phyloP scores from a whole-genome alignment of 2,329 filamentous ascomycete genomes.

The Clonostachys sp. region DNA sequence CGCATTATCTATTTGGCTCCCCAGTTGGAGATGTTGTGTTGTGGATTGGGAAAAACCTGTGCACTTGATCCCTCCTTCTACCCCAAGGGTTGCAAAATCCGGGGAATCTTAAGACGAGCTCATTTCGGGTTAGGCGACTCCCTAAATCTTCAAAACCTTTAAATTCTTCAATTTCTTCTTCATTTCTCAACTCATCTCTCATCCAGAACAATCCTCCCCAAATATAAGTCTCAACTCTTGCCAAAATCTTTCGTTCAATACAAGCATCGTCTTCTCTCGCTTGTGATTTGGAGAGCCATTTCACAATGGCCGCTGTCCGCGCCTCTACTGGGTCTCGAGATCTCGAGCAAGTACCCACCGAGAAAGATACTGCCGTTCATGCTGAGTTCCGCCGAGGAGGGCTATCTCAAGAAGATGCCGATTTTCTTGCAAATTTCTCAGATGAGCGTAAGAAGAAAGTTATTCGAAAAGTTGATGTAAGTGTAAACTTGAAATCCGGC shows the following conservation, averaged over 20 bases:
- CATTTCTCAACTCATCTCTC: no score
- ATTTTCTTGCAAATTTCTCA: slow-evolving; percentile 21
- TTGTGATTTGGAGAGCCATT: not conserved
- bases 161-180: no score
- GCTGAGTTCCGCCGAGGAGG: slow-evolving; percentile 9
- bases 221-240: no score
- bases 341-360: slow-evolving; percentile 13
- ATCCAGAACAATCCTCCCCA: no score
- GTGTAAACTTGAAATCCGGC: not conserved
- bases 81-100: not conserved
- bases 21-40: no score
- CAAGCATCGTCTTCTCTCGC: no score
- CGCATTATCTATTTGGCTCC: no score
- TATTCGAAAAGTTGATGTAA: slow-evolving; percentile 20
- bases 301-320: slow-evolving; percentile 6
- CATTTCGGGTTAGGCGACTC: no score
- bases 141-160: no score
- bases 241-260: no score
- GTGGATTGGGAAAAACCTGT: no score
- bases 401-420: slow-evolving; percentile 16
- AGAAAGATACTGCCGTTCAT: slow-evolving; percentile 15
- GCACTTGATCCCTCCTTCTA: not conserved
- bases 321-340: slow-evolving; percentile 8
- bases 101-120: not conserved
- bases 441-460: slow-evolving; percentile 18